Evolutionary conservation across 179 eudicot genomes (phyloP).

Genomic region (Heliamphora pulchella): DNA sequence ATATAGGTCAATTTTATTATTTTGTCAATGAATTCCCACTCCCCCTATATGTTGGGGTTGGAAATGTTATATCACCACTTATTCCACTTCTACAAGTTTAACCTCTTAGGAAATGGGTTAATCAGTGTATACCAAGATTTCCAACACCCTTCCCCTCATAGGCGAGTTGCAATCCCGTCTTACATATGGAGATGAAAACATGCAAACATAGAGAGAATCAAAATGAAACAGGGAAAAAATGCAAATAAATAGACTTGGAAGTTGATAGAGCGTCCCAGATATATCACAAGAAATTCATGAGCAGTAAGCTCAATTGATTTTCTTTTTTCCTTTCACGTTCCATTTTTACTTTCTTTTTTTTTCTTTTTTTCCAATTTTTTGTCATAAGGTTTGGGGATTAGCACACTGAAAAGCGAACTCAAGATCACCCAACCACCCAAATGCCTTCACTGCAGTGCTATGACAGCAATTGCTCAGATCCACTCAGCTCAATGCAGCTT

Average conservation of each 20-base stretch:
- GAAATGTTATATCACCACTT: background rate
- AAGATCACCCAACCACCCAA: background rate
- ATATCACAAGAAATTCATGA: background rate
- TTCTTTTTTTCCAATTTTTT: no score
- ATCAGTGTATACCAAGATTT: no score
- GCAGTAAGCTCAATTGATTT: background rate
- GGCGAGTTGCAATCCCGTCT: no score
- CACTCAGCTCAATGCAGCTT: background rate
- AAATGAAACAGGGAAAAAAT: no score
- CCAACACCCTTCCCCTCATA: no score
- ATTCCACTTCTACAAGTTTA: background rate
- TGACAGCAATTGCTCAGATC: conserved; percentile 6
- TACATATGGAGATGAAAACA: no score
- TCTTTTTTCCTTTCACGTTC: no score
- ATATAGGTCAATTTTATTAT: background rate
- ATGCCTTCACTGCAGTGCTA: background rate
- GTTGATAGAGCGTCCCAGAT: background rate
- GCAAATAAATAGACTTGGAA: no score
- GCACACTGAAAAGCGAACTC: background rate
- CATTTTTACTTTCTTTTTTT: no score
- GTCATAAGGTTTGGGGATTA: background rate
- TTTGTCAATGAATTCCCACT: background rate
- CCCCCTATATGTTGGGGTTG: background rate
- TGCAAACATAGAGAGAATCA: no score
- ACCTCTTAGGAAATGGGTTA: no score